Evolutionary conservation across 352 stramenopile species (phyloP).

Genomic region (Bremia lactucae): DNA sequence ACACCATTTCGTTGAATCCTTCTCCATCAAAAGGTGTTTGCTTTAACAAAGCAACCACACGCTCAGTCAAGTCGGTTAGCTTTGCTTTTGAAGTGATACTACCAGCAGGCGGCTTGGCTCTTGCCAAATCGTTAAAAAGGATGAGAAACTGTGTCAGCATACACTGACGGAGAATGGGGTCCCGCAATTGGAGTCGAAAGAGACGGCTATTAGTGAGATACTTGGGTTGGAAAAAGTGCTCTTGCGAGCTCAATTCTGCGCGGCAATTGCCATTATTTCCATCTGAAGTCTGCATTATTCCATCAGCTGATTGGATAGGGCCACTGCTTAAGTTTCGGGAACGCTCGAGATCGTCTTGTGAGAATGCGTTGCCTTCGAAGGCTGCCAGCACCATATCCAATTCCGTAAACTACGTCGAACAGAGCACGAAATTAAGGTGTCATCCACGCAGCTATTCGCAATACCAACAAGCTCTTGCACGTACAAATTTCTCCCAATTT

Average conservation of each 20-base stretch:
- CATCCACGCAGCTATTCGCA: background rate
- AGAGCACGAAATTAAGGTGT: conserved; percentile 1
- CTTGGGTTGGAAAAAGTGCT: conserved; percentile 88
- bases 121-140: conserved; percentile 62
- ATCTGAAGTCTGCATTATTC: conserved; percentile 12
- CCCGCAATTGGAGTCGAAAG: conserved; percentile 83
- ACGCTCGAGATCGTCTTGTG: conserved; percentile 63
- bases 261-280: conserved; percentile 2
- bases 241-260: conserved; percentile 20
- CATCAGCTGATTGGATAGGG: conserved; percentile 8
- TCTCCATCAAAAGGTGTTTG: conserved; percentile 82
- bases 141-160: conserved; percentile 85
- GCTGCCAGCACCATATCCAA: conserved; percentile 66
- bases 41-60: conserved; percentile 67
- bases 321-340: conserved; percentile 35
- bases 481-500: conserved; percentile 79
- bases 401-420: conserved; percentile 46
- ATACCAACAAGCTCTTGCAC: conserved; percentile 11
- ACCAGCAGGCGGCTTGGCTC: conserved; percentile 37
- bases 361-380: conserved; percentile 83
- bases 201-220: conserved; percentile 88
- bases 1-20: conserved; percentile 83
- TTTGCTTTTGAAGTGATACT: conserved; percentile 46
- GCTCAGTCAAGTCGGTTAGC: conserved; percentile 50
- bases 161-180: conserved; percentile 83